Conservation (phyloP, 139 green algal genomes). For the Haematococcus sp. region DNA sequence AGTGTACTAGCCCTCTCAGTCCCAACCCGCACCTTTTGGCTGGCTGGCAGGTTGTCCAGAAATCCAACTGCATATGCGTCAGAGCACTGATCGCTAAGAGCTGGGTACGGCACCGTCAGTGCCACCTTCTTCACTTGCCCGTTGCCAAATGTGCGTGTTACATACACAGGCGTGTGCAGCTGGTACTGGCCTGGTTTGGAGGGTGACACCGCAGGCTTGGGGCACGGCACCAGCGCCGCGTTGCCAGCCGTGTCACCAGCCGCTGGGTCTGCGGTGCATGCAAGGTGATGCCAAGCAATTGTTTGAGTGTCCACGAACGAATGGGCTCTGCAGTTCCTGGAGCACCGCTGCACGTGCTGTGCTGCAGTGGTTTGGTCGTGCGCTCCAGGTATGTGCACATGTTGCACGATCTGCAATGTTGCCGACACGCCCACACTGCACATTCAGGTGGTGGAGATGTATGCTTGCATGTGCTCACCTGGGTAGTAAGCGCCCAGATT, state of each 20-base stretch:
- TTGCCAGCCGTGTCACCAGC: constrained; percentile 37
- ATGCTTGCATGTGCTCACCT: constrained; percentile 10
- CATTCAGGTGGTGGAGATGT: no score
- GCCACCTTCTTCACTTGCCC: constrained; percentile 1
- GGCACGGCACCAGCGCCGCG: constrained; percentile 24
- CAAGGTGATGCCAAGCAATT: no score
- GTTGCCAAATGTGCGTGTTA: background rate
- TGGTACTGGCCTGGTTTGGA: constrained; percentile 2
- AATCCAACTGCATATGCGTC: constrained; percentile 32
- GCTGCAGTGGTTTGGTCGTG: background rate
- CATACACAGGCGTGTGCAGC: constrained; percentile 11
- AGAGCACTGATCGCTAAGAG: constrained; percentile 31
- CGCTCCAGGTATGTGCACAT: no score
- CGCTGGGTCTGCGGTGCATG: constrained; percentile 41
- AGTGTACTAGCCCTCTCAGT: no score
- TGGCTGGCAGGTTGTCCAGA: constrained; percentile 13
- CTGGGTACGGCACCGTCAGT: constrained; percentile 36
- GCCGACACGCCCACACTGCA: no score
- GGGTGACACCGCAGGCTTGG: background rate
- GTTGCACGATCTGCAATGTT: no score
- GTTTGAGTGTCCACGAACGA: no score
- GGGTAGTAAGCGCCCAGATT: constrained; percentile 40
- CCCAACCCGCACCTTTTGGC: constrained; percentile 1
- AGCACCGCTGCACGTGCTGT: no score
- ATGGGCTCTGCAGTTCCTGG: no score